These are phyloP conservation scores for Lonicera japonica DNA, from an alignment of 129 eudicot genomes.

Conservation along the genomic window DNA sequence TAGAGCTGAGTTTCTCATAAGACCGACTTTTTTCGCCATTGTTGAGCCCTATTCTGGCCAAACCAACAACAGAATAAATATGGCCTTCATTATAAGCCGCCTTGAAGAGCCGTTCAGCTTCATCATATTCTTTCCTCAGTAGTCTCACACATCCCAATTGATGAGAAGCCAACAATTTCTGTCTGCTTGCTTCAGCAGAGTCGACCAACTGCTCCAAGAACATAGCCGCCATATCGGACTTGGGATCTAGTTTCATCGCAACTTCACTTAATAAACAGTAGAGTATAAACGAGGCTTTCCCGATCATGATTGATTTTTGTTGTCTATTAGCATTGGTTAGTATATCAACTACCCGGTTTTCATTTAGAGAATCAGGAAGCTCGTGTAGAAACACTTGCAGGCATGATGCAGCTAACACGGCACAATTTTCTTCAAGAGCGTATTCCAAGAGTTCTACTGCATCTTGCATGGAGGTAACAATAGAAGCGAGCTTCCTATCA, in stretches of 20 bases:
- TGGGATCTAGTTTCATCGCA: constrained; percentile 62
- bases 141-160: constrained; percentile 71
- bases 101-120: constrained; percentile 63
- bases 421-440: constrained; percentile 83
- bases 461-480: constrained; percentile 65
- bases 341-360: constrained; percentile 54
- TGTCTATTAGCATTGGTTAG: constrained; percentile 43
- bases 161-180: constrained; percentile 72
- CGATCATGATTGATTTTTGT: constrained; percentile 66
- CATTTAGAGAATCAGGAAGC: constrained; percentile 67
- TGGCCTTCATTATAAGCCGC: constrained; percentile 71
- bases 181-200: constrained; percentile 44
- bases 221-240: constrained; percentile 48
- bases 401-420: constrained; percentile 84
- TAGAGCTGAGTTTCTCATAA: constrained; percentile 50
- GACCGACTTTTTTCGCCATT: constrained; percentile 49
- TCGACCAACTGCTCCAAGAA: constrained; percentile 63
- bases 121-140: constrained; percentile 68
- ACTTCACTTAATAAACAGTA: constrained; percentile 83
- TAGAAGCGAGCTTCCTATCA: constrained; percentile 73
- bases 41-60: constrained; percentile 70
- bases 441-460: constrained; percentile 84
- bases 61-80: constrained; percentile 71
- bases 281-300: constrained; percentile 71
- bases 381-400: constrained; percentile 82